Evolutionary conservation across 371 early-diverging fungal species (phyloP).

Genomic region (Lichtheimia corymbifera): DNA sequence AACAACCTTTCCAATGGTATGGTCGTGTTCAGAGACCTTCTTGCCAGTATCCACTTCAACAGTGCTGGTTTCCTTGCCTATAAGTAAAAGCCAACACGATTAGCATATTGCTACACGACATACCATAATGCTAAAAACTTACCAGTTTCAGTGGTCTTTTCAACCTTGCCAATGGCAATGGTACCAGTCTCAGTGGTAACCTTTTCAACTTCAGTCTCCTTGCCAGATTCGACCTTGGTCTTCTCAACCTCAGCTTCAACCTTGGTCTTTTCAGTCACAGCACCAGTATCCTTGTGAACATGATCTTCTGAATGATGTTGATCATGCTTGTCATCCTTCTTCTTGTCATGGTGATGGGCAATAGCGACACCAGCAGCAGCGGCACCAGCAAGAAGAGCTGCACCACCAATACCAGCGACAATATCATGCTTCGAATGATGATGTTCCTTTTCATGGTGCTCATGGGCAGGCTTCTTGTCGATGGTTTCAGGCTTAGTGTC

Average conservation of each 20-base stretch:
- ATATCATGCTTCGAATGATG: background rate
- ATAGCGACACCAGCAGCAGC: background rate
- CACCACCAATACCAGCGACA: background rate
- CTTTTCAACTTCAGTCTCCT: background rate
- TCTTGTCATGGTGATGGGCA: background rate
- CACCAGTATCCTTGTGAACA: background rate
- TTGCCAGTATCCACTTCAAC: slow-evolving; percentile 14
- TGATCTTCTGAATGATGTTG: background rate
- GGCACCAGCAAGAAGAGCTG: too few species aligned
- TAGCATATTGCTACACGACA: too few species aligned
- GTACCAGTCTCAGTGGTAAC: background rate
- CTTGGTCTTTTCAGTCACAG: background rate
- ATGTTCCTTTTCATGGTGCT: background rate
- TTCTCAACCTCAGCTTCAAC: background rate
- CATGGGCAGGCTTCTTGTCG: too few species aligned
- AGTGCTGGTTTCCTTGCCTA: background rate
- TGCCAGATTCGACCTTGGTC: too few species aligned
- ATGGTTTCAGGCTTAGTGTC: background rate
- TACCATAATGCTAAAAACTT: background rate
- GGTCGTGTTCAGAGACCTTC: slow-evolving; percentile 16
- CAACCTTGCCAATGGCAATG: background rate
- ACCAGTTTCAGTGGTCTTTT: background rate
- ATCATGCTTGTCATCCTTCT: background rate
- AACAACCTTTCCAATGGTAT: background rate
- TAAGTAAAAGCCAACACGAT: too few species aligned